Base-by-base conservation (phyloP, 768 basidiomycete species). In the Rhodotorula kratochvilovae region DNA sequence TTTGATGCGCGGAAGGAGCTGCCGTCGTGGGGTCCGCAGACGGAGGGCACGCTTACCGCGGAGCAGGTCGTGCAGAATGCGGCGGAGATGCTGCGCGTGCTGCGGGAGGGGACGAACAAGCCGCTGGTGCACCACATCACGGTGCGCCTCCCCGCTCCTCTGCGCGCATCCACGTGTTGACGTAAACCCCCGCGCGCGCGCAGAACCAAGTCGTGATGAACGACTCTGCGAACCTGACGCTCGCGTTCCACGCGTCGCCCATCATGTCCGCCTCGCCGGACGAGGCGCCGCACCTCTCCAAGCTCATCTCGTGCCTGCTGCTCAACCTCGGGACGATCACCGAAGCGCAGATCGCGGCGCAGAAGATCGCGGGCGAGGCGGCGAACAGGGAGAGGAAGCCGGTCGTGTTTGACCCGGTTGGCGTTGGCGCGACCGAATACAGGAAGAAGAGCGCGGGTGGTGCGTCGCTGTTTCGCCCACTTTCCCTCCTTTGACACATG, bases 401-500 rank as follows among this genome's bases (percentile, higher is more conserved):
- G 0, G 80, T 96, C 21, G 84, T 96, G 0, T 90, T 95, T 69
- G 94, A 96, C 78, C 94, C 94, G 5, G 94, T 97, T 19, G 94
- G 91, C 29, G 85, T 92, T 0, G 93, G 93, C 12, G 92, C 94
- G 1, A 90, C 90, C 5, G 74, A 80, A 7, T 90, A 86, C 79
- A 85, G 93, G 59, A 86, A 87, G 73, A 81, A 82, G 17, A 84
- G 83, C 5, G 87, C 89, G 6, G 82, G 83, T 63, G 84, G 89
- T 89, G 82, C 36, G 58, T 55, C 13, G 33, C 6, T 21, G 35
- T 19, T 51, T 11, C 23, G 10, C 19, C 8, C 19, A 35, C 27
- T 46, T 31, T 10, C 6, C 17, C n/a, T 12, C n/a, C n/a, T 11
- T 25, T 23, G 4, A 23, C 19, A 16, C 43, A 2, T 43, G 7